Base-by-base conservation (phyloP, 192 early-diverging fungal species). In the Backusella tuberculispora region DNA sequence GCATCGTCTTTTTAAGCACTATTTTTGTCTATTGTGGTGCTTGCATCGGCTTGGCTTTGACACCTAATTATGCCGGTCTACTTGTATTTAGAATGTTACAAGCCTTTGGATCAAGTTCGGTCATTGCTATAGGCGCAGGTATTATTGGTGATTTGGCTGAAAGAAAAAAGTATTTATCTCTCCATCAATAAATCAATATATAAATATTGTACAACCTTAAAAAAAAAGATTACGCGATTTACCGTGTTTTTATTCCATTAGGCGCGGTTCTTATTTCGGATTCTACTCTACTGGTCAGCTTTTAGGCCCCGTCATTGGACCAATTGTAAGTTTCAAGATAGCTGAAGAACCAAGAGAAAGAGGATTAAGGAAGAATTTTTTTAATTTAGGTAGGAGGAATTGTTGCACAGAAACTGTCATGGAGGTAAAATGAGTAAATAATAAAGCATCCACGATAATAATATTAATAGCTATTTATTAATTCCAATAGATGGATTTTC, bases 401-500 rank as follows among this genome's bases (percentile, higher is more conserved):
- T 56, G 45, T 53, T 66, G 26, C 19, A 44, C 63, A 63, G 69
- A 14, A 37, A 37, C 17, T 60, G 64, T 46, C 13, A 43, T 10
- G 4, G 13, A n/a, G 65, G 37, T 41, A 21, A 40, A 17, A 24
- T 12, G 5, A 46, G 19, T 9, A 70, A 29, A 71, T 0, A 50
- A 50, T n/a, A 71, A 40, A 53, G 13, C 9, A 70, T 13, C 4
- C 3, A 47, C 15, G 14, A 38, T 10, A 17, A 17, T 4, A 70
- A 43, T 43, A 44, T 43, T 21, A 19, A 42, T 46, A 13, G 14
- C 44, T 24, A 8, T 6, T 42, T 72, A 10, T 64, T 66, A 66
- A 37, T 56, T 34, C 29, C 26, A 63, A 24, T 38, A 79, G 78
- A 50, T 83, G 78, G 75, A 85, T 82, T 47, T 85, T 82, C 47